phyloP scores from a whole-genome alignment of 108 stramenopile species.

The Nitzschia sp. region DNA sequence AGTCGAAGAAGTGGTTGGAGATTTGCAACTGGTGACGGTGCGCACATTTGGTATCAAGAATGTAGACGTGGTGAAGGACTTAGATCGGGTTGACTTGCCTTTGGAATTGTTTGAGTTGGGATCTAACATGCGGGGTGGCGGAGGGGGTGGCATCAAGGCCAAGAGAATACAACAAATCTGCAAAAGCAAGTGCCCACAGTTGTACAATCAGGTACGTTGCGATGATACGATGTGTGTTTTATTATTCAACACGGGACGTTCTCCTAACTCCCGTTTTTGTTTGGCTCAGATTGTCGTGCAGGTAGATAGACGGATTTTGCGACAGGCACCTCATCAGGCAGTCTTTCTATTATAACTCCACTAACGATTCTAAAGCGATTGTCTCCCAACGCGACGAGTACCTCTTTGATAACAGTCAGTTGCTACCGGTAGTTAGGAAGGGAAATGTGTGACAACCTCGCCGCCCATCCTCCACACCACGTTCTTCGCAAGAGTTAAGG shows the following conservation, averaged over 20 bases:
- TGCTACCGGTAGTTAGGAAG: no score
- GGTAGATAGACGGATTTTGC: constrained; percentile 71
- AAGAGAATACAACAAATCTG: constrained; percentile 75
- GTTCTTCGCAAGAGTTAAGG: no score
- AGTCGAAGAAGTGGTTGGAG: constrained; percentile 63
- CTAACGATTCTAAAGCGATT: no score
- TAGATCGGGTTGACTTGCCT: constrained; percentile 59
- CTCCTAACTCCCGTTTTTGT: no score
- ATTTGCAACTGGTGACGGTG: constrained; percentile 66
- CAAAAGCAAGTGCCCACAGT: constrained; percentile 60
- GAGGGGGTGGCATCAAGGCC: constrained; percentile 30
- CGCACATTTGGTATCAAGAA: constrained; percentile 87
- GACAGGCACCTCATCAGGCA: constrained; percentile 63
- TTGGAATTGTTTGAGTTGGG: constrained; percentile 60
- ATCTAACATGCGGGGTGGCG: neutral
- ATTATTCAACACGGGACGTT: no score
- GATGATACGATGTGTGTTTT: no score
- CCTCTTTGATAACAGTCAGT: no score
- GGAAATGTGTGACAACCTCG: no score
- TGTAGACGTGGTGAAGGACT: constrained; percentile 51
- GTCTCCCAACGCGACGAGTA: no score
- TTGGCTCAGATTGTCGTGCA: constrained; percentile 76
- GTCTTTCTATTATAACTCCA: constrained; percentile 69
- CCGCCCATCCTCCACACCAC: no score
- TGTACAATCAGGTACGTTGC: no score